Percentiles rank a stretch among this genome's conserved stretches.
These are phyloP conservation scores for Andalucia godoyi DNA, from an alignment of 78 protist species.

Conservation along the genomic window DNA sequence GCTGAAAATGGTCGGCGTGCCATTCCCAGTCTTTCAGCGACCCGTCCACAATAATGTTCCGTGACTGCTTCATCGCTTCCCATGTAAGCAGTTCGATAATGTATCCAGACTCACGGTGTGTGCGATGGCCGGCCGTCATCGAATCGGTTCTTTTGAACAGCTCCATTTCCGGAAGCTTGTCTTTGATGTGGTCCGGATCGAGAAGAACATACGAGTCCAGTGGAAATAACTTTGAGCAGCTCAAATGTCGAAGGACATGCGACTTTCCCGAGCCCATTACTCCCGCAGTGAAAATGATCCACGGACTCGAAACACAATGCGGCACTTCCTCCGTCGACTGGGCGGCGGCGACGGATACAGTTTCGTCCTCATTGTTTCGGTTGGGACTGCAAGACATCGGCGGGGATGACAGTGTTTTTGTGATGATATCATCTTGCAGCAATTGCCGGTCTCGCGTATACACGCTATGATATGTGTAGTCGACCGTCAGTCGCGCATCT, in stretches of 20 bases:
- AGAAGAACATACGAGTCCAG: background rate
- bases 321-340: background rate
- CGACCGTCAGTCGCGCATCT: background rate
- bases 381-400: too few relatives aligned
- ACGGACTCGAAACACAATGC: too few relatives aligned
- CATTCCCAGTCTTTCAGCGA: slow-evolving; percentile 10
- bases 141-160: background rate
- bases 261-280: slow-evolving; percentile 23
- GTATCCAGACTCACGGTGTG: slow-evolving; percentile 9
- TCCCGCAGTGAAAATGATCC: slow-evolving; percentile 19
- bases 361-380: too few relatives aligned
- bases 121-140: background rate
- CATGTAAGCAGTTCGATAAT: slow-evolving; percentile 1
- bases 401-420: too few relatives aligned
- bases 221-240: background rate
- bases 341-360: background rate
- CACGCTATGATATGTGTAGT: background rate
- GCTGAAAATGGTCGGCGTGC: background rate
- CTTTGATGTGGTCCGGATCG: slow-evolving; percentile 5
- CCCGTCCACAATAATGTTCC: slow-evolving; percentile 24
- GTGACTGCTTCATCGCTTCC: background rate
- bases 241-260: background rate
- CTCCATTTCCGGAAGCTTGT: slow-evolving; percentile 2
- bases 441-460: background rate
- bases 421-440: background rate